Evolutionary conservation across 371 early-diverging fungal genomes (phyloP), one percentile per base, ranked within the genome.

Genomic region (Actinomortierella wolfii): DNA sequence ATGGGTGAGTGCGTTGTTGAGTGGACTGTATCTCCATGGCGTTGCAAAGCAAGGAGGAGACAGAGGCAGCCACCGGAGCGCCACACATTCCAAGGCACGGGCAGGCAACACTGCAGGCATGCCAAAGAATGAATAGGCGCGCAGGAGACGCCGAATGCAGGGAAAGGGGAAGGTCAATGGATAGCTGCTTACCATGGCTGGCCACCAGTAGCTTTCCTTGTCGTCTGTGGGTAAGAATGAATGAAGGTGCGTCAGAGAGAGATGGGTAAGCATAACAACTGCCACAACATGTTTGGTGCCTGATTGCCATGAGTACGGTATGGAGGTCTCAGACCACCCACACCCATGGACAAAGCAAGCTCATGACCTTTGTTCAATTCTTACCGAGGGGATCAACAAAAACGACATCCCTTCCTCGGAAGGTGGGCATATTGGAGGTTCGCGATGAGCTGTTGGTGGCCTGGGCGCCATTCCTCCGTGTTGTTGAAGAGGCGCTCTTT

Each of bases 361-460:
- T n/a, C n/a, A n/a, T n/a, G n/a, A n/a, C n/a, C n/a, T n/a, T n/a
- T n/a, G 2, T 7, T 23, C 43, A n/a, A 39, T 46, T 23, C 29
- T 62, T 58, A 71, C 73, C 82, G 23, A 79, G 78, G n/a, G 82
- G 82, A 76, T 82, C 82, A 13, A 82, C 82, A 73, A 82, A 82
- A 23, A 82, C 82, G 42, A 82, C 81, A 65, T 80, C 81, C 59
- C 82, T 81, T 39, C 81, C 80, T n/a, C 67, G 71, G 74, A 78
- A 80, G 47, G 54, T 51, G 14, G 68, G 73, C 21, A 34, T 34
- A 11, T 11, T 34, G 34, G 7, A 4, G 11, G 34, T 4, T 11
- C 34, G 34, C 34, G 34, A 34, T 34, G 34, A 34, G 11, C 34
- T 34, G 34, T 34, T 34, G 34, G 34, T 11, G 34, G 34, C 34